Evolutionary conservation across 495 filamentous ascomycete species (phyloP).

Genomic region (Sabuloglossum arenarium): DNA sequence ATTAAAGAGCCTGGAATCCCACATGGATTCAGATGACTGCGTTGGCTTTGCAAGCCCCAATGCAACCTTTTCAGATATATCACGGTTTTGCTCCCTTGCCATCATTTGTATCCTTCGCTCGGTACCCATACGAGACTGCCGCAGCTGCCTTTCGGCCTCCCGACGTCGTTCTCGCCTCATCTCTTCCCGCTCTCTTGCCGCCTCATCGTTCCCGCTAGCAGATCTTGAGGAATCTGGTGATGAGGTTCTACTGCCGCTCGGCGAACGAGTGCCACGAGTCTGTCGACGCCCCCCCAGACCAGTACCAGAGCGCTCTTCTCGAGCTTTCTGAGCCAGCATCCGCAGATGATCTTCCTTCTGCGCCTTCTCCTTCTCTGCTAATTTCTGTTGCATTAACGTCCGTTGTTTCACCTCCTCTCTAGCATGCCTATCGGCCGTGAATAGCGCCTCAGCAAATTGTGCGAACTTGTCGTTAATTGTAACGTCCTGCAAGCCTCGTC

Average conservation of each 20-base stretch:
- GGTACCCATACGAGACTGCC: conserved; percentile 88
- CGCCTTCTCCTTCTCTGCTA: conserved; percentile 89
- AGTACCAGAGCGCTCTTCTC: conserved; percentile 49
- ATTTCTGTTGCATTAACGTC: conserved; percentile 82
- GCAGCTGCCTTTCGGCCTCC: conserved; percentile 72
- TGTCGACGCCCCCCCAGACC: conserved; percentile 19
- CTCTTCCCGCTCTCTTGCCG: conserved; percentile 47
- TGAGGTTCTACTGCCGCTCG: conserved; percentile 28
- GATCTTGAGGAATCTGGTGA: conserved; percentile 14
- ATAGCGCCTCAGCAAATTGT: conserved; percentile 82
- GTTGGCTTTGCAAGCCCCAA: conserved; percentile 91
- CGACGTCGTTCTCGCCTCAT: conserved; percentile 56
- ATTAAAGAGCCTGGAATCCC: conserved; percentile 90
- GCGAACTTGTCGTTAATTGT: conserved; percentile 99
- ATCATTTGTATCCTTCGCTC: conserved; percentile 78
- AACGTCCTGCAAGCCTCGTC: conserved; percentile 78
- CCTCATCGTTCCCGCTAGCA: conserved; percentile 42
- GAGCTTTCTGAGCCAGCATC: conserved; percentile 72
- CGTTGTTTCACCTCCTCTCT: conserved; percentile 88
- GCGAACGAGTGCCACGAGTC: conserved; percentile 19
- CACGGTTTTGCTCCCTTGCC: conserved; percentile 86
- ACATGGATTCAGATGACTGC: conserved; percentile 77
- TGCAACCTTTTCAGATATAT: conserved; percentile 95
- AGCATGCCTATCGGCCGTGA: conserved; percentile 85
- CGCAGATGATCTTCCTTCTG: conserved; percentile 90